Evolutionary conservation across 768 basidiomycete genomes (phyloP), one percentile per base, ranked within the genome.

Genomic region (Russula foetens): DNA sequence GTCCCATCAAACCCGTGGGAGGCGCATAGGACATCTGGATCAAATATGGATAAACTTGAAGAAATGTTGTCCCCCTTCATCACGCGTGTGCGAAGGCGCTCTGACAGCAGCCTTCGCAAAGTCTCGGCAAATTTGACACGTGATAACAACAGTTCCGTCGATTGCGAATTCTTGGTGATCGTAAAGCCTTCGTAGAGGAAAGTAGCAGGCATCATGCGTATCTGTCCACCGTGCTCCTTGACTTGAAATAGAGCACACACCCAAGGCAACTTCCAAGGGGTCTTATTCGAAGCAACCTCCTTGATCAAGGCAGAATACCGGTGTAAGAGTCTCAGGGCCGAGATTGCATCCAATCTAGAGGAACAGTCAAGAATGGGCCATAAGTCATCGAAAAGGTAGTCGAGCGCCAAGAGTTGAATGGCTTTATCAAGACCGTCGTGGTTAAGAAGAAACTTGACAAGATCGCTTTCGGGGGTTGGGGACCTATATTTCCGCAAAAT

Each of bases 1-100:
- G 61, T n/a, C n/a, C n/a, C n/a, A n/a, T n/a, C n/a, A n/a, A n/a
- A 39, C 1, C 66, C 70, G 47, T 62, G 66, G 17, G 84, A 17
- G 84, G 67, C 1, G 71, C 19, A 19, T 5, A 24, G 29, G 39
- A 38, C 28, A 21, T 49, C 51, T 33, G 41, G 50, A 12, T 43
- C 58, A 33, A 56, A 58, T 8, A 54, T 14, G 6, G 29, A 29
- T 21, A 52, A 24, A 7, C 26, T 21, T 3, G 44, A 43, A 23
- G 19, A 12, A 1, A 52, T 8, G 11, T 15, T 21, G 21, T 52
- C 49, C 33, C 33, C 28, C 23, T 35, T 21, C 23, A 1, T 14
- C 9, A 45, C 35, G 23, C 50, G 57, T 19, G 21, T 33, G 23
- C 23, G 1, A 44, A 58, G 57, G 12, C 50, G 50, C 15, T 52